Base-by-base conservation (phyloP, 2,329 filamentous ascomycete genomes). In the Diplodia mutila region DNA sequence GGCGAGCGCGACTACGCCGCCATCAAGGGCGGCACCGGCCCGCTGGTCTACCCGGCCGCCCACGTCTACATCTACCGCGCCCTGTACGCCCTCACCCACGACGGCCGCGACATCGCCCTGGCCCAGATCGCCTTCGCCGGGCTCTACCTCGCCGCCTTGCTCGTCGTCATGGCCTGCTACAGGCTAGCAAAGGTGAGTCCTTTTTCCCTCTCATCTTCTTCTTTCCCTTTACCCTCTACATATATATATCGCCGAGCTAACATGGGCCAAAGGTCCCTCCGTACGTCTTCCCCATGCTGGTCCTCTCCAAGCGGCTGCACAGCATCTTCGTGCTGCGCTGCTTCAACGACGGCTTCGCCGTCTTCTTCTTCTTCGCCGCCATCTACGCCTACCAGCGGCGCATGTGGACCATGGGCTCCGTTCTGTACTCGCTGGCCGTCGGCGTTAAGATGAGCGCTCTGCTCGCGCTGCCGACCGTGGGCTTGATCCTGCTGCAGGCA, bases 401-500 rank as follows among this genome's bases (percentile, higher is more conserved):
- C 37, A 82, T 85, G 67, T 97, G 92, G 91, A 89, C 89, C 29
- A 73, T 90, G 0, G 95, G 90, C 7, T 89, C 88, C 61, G 77
- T 93, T 18, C 82, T 88, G 61, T 98, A 91, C 82, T 90, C 90
- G 61, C 85, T 89, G 74, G 94, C 93, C 0, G 80, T 99, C 14
- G 93, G 92, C n/a, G 88, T 95, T 73, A 99, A 99, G 82, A 99
- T 99, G 95, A 92, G 91, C 16, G 79, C 97, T 59, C 84, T 99
- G 51, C 85, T 99, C 49, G 87, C 89, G 8, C 85, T 96, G 51
- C 95, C 95, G 0, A 93, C 92, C 0, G 85, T 98, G 63, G 93
- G 87, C 0, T 79, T 93, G 9, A 81, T 97, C 39, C 84, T 96
- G 42, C 87, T 96, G 69, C 87, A 96, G 64, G 90, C 88, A 16